Base-by-base conservation (phyloP, 352 stramenopile genomes). In the Thalassiosira mediterranea region DNA sequence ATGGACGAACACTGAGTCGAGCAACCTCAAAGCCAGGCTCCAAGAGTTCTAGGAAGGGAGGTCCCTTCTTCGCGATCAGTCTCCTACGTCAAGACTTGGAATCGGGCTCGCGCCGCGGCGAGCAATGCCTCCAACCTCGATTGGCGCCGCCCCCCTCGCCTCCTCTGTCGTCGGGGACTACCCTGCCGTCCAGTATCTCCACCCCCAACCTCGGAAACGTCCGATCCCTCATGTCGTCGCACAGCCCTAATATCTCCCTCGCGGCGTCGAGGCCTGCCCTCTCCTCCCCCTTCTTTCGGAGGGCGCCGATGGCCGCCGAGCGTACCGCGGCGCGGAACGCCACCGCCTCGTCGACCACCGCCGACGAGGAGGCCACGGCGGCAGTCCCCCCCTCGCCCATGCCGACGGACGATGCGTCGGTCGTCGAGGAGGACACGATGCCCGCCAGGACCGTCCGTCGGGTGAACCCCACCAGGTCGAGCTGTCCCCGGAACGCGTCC, bases 141-240 rank as follows among this genome's bases (percentile, higher is more conserved):
- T 64, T 54, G 15, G 5, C 3, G 13, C 23, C 48, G 61, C 32
- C 21, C 29, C 2, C 38, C 10, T 59, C 48, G 23, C 23, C 49
- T n/a, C 65, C 29, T 13, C 26, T 47, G 31, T 70, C 52, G 17
- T 37, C 17, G 2, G 26, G 23, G 0, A 8, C 31, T 8, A 51
- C 56, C 68, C 78, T 79, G 4, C 57, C 60, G 61, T 91, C 86
- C 11, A 82, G 37, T 28, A 92, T 47, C 46, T 90, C 54, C 8
- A 92, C 52, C 8, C 87, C 87, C 1, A 89, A 53, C 29, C 53
- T 34, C 11, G 79, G 81, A 13, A 92, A 60, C n/a, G 58, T 58
- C 13, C 48, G 23, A 77, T 91, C 82, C 10, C 87, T 76, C 29
- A 88, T 34, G 44, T 89, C 54, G 54, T 92, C 87, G 47, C 84